These are phyloP conservation scores for Aspergillus olivimuriae DNA, from an alignment of 495 filamentous ascomycete genomes.

Conservation along the genomic window DNA sequence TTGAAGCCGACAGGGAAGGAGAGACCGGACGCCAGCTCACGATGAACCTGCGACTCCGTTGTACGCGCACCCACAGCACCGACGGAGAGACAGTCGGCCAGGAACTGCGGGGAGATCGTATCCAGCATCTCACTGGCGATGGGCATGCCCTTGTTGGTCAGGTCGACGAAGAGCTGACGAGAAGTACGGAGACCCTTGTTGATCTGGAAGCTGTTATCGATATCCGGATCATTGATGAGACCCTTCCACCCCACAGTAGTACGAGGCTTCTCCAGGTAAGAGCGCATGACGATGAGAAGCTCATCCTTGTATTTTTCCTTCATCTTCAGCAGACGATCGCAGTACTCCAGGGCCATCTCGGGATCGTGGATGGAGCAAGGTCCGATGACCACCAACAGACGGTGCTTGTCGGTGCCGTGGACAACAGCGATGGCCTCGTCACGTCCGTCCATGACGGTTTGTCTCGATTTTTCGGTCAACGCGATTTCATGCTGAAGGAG, in stretches of 20 bases:
- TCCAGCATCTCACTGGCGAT: constrained; percentile 98
- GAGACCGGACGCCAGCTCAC: constrained; percentile 87
- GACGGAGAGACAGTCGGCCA: constrained; percentile 87
- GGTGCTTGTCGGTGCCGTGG: constrained; percentile 60
- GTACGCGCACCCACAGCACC: constrained; percentile 94
- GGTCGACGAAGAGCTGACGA: constrained; percentile 88
- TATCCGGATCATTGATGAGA: constrained; percentile 97
- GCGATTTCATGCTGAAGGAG: constrained; percentile 93
- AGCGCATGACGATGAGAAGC: constrained; percentile 92
- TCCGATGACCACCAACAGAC: constrained; percentile 87
- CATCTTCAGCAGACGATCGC: constrained; percentile 69
- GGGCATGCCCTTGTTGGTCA: constrained; percentile 95
- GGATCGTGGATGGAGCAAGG: constrained; percentile 99
- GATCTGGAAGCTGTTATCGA: constrained; percentile 98
- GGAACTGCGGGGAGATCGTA: constrained; percentile 96
- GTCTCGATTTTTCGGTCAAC: constrained; percentile 67
- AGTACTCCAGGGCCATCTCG: constrained; percentile 86
- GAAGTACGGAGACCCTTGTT: constrained; percentile 90
- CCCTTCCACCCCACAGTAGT: constrained; percentile 99
- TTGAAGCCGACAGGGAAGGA: constrained; percentile 99
- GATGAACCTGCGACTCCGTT: constrained; percentile 91
- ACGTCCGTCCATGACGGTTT: constrained; percentile 74
- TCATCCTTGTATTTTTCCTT: constrained; percentile 89
- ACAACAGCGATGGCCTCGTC: constrained; percentile 77
- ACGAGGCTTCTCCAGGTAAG: constrained; percentile 97